A percentile compares a stretch with the other conserved stretches of the same genome.
These are phyloP conservation scores for Benincasa hispida DNA, from an alignment of 306 rosid species.

Conservation along the genomic window DNA sequence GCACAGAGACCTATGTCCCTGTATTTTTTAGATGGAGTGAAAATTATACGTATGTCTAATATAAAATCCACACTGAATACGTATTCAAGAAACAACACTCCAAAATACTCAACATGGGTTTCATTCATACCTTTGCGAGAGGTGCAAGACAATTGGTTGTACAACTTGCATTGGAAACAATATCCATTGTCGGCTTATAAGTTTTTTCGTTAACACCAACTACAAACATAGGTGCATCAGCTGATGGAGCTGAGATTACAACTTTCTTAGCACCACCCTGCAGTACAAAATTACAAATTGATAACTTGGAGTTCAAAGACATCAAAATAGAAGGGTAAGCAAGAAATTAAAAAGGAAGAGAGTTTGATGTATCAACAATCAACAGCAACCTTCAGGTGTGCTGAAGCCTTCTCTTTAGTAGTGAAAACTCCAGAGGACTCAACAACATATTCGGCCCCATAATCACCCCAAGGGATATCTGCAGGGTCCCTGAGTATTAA, in stretches of 20 bases:
- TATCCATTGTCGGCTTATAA: conserved; percentile 69
- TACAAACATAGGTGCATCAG: conserved; percentile 98
- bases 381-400: conserved; percentile 55
- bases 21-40: not conserved
- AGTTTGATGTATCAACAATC: conserved; percentile 8
- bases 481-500: conserved; percentile 65
- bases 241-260: conserved; percentile 95
- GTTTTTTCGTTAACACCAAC: conserved; percentile 82
- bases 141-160: conserved; percentile 99
- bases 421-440: conserved; percentile 96
- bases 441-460: conserved; percentile 74
- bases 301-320: conserved; percentile 1
- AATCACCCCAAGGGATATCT: conserved; percentile 89
- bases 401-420: conserved; percentile 65
- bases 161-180: conserved; percentile 97
- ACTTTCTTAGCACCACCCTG: conserved; percentile 97
- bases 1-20: not conserved
- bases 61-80: not conserved
- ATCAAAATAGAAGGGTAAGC: not conserved
- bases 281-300: conserved; percentile 17
- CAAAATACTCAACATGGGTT: conserved; percentile 1
- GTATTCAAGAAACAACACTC: not conserved
- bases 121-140: conserved; percentile 72
- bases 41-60: not conserved
- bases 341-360: not conserved